phyloP scores from a whole-genome alignment of 2,329 filamentous ascomycete species.

The Hymenoscyphus repandus region DNA sequence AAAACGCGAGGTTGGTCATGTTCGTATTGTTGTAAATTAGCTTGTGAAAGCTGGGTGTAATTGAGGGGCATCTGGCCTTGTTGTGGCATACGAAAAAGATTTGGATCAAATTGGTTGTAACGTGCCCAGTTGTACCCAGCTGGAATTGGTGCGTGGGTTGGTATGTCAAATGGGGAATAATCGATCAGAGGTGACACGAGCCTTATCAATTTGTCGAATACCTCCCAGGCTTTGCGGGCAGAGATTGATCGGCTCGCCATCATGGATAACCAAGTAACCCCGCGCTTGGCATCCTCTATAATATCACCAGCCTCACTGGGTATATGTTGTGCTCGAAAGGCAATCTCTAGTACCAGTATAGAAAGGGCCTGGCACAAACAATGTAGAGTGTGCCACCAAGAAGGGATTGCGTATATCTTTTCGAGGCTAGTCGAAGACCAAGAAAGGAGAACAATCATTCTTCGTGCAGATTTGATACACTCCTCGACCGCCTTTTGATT shows the following conservation, averaged over 20 bases:
- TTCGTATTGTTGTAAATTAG: constrained; percentile 10
- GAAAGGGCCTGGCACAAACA: constrained; percentile 26
- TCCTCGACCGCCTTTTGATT: constrained; percentile 16
- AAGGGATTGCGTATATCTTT: constrained; percentile 17
- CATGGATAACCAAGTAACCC: constrained; percentile 20
- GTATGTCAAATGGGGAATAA: constrained; percentile 17
- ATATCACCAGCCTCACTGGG: constrained; percentile 18
- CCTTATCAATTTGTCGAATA: constrained; percentile 22
- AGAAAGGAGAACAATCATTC: constrained; percentile 17
- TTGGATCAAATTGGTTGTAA: background rate
- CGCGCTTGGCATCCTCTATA: constrained; percentile 23
- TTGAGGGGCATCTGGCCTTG: constrained; percentile 3
- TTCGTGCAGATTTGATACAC: constrained; percentile 21
- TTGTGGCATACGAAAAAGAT: background rate
- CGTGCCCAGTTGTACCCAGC: constrained; percentile 16
- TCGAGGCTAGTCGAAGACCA: constrained; percentile 7
- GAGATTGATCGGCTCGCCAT: constrained; percentile 20
- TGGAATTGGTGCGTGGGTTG: constrained; percentile 19
- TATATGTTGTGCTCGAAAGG: constrained; percentile 22
- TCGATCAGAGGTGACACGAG: constrained; percentile 17
- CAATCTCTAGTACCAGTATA: constrained; percentile 24
- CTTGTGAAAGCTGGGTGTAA: background rate
- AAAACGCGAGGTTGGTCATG: background rate
- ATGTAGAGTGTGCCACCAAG: constrained; percentile 25
- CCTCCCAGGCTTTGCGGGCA: constrained; percentile 27